These are phyloP conservation scores for Beauveria asiatica DNA, from an alignment of 2,329 filamentous ascomycete genomes.

Conservation along the genomic window DNA sequence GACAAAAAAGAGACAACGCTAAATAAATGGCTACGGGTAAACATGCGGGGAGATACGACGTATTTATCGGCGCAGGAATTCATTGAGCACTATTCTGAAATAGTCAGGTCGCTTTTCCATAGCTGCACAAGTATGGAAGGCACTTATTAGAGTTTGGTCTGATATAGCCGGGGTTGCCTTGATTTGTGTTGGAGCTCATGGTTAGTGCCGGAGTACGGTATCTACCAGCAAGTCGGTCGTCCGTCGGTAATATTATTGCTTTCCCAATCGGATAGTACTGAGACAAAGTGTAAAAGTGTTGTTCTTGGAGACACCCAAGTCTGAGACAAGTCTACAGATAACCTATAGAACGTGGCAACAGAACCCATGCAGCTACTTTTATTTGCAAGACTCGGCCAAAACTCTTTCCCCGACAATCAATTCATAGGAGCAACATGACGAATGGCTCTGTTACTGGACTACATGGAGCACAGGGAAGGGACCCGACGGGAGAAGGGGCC, in stretches of 20 bases:
- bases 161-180: neutral
- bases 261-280: too few relatives aligned
- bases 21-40: too few relatives aligned
- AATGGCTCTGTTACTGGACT: too few relatives aligned
- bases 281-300: neutral
- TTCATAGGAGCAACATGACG: too few relatives aligned
- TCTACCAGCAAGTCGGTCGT: too few relatives aligned
- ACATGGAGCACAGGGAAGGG: neutral
- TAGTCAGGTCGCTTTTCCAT: conserved; percentile 1
- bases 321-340: too few relatives aligned
- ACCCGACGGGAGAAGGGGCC: neutral
- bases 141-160: neutral
- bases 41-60: neutral
- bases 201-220: too few relatives aligned
- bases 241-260: neutral
- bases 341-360: neutral
- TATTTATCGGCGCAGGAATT: neutral
- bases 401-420: too few relatives aligned
- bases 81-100: conserved; percentile 2
- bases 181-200: neutral
- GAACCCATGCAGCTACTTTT: too few relatives aligned
- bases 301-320: too few relatives aligned
- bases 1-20: neutral
- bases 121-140: neutral
- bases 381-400: too few relatives aligned